Base-by-base conservation (phyloP, 2,329 filamentous ascomycete species). In the Neoascochyta sp. region DNA sequence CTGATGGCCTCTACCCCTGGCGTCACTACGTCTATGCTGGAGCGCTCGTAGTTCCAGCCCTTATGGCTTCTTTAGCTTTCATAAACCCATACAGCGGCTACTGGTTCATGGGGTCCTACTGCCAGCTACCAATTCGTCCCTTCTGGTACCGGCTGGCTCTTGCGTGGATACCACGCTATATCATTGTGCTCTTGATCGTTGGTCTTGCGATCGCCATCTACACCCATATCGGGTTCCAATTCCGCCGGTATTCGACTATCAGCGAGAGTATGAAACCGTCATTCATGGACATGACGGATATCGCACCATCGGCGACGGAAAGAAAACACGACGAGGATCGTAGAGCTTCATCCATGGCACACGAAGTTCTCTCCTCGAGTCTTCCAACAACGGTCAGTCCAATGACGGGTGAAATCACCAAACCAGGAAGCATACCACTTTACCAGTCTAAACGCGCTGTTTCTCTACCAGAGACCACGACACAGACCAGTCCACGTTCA, bases 81-180 rank as follows among this genome's bases (percentile, higher is more conserved):
- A 52, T 80, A 46, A 74, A 77, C 35, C 63, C 65, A 4, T 56
- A 59, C 3, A 52, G 59, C 2, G 77, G 70, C 2, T 87, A 82
- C 50, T 64, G 74, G 24, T 75, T 79, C 13, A 72, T 76, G 27
- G 81, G 80, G 2, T 74, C 78, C 12, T 83, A 80, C 47, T 90
- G 85, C 57, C 81, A 81, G 40, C 67, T 89, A 3, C 81, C 83
- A 0, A 66, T 75, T 10, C 68, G 74, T 3, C 80, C 81, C 0
- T 71, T 72, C 38, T 89, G 84, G 85, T 81, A 81, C 41, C 71
- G 79, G 23, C 65, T 81, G 10, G 78, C 74, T 0, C 66, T 89
- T 3, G 75, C 75, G 34, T 90, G 85, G 84, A 71, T 84, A 6
- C 85, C 84, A 19, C 73, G 84, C 27, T 87, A 87, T 42, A 44